Evolutionary conservation across 257 asterid genomes (phyloP).

Genomic region (Nicotiana attenuata): DNA sequence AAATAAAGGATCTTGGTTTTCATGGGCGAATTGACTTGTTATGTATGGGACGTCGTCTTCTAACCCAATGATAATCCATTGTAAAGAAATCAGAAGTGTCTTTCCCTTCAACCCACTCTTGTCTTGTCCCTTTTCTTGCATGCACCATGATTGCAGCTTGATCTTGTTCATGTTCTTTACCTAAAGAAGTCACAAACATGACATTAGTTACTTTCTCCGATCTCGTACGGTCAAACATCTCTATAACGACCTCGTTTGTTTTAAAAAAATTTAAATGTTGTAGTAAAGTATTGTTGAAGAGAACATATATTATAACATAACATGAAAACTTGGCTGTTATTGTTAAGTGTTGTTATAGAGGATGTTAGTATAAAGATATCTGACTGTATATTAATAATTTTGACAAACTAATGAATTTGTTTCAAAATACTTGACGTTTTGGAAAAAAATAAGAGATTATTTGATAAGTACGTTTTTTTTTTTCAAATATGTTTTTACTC

Average conservation of each 20-base stretch:
- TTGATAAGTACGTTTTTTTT: too few relatives aligned
- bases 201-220: not conserved
- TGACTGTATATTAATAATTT: not conserved
- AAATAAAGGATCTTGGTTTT: constrained; percentile 17
- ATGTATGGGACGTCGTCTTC: constrained; percentile 68
- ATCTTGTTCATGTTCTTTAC: constrained; percentile 21
- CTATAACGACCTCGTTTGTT: too few relatives aligned
- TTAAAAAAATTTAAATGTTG: too few relatives aligned
- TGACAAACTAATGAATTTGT: not conserved
- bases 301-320: too few relatives aligned
- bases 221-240: too few relatives aligned
- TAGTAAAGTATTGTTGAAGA: too few relatives aligned
- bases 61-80: constrained; percentile 67
- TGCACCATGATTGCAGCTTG: constrained; percentile 20
- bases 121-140: constrained; percentile 41
- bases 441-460: not conserved
- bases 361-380: too few relatives aligned
- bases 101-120: constrained; percentile 43
- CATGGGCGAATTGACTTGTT: constrained; percentile 55
- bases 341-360: too few relatives aligned
- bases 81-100: constrained; percentile 43
- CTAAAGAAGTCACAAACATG: constrained; percentile 21
- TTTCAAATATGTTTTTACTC: too few relatives aligned
- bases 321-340: too few relatives aligned
- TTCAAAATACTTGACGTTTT: not conserved